Evolutionary conservation across 2,329 filamentous ascomycete species (phyloP), one percentile per base, ranked within the genome.

Genomic region (Daldinia sp.): DNA sequence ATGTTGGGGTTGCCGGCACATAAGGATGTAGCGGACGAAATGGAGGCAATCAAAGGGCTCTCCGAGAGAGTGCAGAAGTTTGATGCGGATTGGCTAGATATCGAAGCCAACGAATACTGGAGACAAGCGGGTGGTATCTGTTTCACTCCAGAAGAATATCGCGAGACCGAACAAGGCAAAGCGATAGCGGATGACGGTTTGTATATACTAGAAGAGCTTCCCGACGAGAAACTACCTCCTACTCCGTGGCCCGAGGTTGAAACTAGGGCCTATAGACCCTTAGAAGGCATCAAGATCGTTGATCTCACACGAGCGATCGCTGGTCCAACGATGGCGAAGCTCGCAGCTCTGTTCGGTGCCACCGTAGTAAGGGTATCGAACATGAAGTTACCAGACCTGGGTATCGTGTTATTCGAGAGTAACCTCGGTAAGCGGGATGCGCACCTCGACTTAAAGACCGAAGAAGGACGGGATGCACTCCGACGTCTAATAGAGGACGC

Each of bases 301-400:
- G 76, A 78, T 49, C 68, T 77, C 13, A 76, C 75, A 6, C 68
- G 76, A 5, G 76, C 76, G 5, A 77, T 78, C 10, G 76, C 76
- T 0, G 76, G 74, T 0, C 75, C 76, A 0, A 72, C 74, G 0
- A 74, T 76, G 5, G 72, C 74, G 11, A 71, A 72, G 30, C 70
- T 75, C 3, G 68, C 76, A 15, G 75, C 74, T 1, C 63, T 74
- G 5, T 71, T 77, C 17, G 75, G 76, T 8, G 75, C 76, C 2
- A 73, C 74, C 4, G 76, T 77, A 1, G 61, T 77, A 10, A 71
- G 74, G 41, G 73, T 77, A 30, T 74, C 76, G 0, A 75, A 70
- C 37, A 71, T 67, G 41, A 68, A 70, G 5, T 51, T 77, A 4
- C 75, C 76, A 0, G 75, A 77, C 27, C 56, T 77, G 0, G 71